Evolutionary conservation across 805 yeast genomes (phyloP), one percentile per base, ranked within the genome.

Genomic region (Starmera caribaea): DNA sequence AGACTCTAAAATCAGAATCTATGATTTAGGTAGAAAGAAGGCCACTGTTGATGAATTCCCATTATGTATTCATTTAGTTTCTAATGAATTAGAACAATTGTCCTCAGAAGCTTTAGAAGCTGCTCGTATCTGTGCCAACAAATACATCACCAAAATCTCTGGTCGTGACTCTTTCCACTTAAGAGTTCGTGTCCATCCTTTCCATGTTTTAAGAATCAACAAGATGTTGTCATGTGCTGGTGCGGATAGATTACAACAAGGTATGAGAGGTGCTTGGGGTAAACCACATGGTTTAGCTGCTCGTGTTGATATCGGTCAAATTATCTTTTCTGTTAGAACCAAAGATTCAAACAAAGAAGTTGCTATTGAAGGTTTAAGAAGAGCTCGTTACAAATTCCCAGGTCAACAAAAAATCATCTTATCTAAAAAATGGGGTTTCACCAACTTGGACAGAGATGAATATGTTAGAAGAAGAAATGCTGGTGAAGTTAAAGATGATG

Each of bases 211-310:
- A 72, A 84, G 98, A 77, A 92, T 92, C 80, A 92, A 92, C 92
- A 92, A 92, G 87, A 92, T 92, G 98, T 88, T 92, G 96, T 92
- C 98, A 67, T 92, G 98, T 81, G 98, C 98, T 78, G 98, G 98
- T 86, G 98, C 98, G 70, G 98, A 92, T 90, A 88, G 98, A 85
- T 82, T 92, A 76, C 98, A 92, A 79, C 97, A 92, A 79, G 98
- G 98, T 89, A 92, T 92, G 98, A 90, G 98, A 87, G 95, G 95
- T 81, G 98, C 98, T 69, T 92, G 97, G 97, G 98, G 98, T 88
- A 92, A 92, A 80, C 98, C 98, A 65, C 96, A 89, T 64, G 98
- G 98, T 80, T 79, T 88, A 65, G 98, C 97, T 62, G 98, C 98
- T 63, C 88, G 98, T 74, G 97, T 92, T 69, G 75, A 75, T 76